A percentile compares a stretch with the other conserved stretches of the same genome.
phyloP scores from a whole-genome alignment of 2,329 filamentous ascomycete species.

The Onygenales sp. region DNA sequence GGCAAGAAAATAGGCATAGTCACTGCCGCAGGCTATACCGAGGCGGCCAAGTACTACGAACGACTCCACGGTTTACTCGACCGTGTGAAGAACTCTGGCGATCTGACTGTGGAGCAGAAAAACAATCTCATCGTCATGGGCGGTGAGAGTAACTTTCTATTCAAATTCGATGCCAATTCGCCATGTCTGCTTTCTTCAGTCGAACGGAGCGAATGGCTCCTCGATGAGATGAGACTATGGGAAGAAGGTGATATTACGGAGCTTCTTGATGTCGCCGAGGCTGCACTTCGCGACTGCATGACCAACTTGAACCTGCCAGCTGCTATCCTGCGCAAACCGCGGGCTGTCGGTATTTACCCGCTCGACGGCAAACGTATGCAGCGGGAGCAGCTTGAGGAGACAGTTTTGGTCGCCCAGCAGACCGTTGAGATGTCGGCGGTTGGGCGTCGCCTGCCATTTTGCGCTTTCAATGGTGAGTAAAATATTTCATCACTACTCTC shows the following conservation, averaged over 20 bases:
- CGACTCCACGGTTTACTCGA: constrained; percentile 81
- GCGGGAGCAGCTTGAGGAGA: constrained; percentile 88
- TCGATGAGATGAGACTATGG: constrained; percentile 46
- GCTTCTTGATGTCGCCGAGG: constrained; percentile 83
- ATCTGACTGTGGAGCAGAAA: constrained; percentile 57
- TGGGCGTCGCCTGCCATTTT: constrained; percentile 69
- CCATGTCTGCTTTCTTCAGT: constrained; percentile 60
- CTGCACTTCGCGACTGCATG: constrained; percentile 72
- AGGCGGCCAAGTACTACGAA: constrained; percentile 74
- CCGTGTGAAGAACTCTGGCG: constrained; percentile 55
- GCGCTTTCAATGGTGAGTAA: constrained; percentile 73
- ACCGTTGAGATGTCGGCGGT: constrained; percentile 73
- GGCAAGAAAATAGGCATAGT: constrained; percentile 88
- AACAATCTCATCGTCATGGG: constrained; percentile 83
- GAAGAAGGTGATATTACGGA: constrained; percentile 59
- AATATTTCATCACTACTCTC: background rate
- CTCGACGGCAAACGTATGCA: constrained; percentile 58
- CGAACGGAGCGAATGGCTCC: constrained; percentile 47
- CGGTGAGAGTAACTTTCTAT: constrained; percentile 92
- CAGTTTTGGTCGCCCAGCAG: constrained; percentile 87
- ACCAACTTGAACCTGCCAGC: constrained; percentile 71
- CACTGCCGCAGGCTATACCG: constrained; percentile 89
- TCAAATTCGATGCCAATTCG: constrained; percentile 60
- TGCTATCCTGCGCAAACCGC: constrained; percentile 73
- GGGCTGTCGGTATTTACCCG: constrained; percentile 70